Evolutionary conservation across 2,329 filamentous ascomycete genomes (phyloP).

Genomic region (Penicillium fuscoglaucum): DNA sequence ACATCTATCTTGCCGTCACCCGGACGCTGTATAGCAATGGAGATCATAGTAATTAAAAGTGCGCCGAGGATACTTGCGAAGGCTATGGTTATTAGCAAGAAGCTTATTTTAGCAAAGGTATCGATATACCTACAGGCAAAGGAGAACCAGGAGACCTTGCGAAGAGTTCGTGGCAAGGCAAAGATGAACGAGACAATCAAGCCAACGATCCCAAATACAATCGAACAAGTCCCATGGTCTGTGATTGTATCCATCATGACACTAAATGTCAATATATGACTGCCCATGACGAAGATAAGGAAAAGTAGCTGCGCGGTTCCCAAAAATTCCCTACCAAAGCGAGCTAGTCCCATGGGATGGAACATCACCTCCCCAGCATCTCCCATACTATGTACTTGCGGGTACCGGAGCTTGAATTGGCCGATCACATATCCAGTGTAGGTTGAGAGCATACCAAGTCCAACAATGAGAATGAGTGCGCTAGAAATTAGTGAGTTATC

Average conservation of each 20-base stretch:
- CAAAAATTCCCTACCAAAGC: constrained; percentile 60
- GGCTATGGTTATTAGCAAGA: constrained; percentile 34
- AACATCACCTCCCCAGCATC: constrained; percentile 64
- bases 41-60: constrained; percentile 65
- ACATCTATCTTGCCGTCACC: constrained; percentile 35
- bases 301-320: constrained; percentile 62
- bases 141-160: constrained; percentile 60
- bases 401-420: constrained; percentile 56
- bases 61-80: constrained; percentile 64
- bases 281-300: constrained; percentile 65
- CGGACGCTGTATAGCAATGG: constrained; percentile 55
- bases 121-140: constrained; percentile 48
- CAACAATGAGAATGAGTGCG: constrained; percentile 53
- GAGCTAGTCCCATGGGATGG: constrained; percentile 58
- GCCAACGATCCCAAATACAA: constrained; percentile 60
- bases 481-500: constrained; percentile 22
- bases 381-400: constrained; percentile 64
- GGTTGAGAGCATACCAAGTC: constrained; percentile 54
- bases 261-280: constrained; percentile 66
- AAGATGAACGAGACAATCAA: constrained; percentile 57
- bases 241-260: constrained; percentile 66
- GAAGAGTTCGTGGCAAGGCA: constrained; percentile 60
- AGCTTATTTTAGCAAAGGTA: neutral
- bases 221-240: constrained; percentile 59
- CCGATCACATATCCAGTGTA: constrained; percentile 61